Conservation (phyloP, 495 filamentous ascomycete genomes). For the Aspergillus homomorphus region DNA sequence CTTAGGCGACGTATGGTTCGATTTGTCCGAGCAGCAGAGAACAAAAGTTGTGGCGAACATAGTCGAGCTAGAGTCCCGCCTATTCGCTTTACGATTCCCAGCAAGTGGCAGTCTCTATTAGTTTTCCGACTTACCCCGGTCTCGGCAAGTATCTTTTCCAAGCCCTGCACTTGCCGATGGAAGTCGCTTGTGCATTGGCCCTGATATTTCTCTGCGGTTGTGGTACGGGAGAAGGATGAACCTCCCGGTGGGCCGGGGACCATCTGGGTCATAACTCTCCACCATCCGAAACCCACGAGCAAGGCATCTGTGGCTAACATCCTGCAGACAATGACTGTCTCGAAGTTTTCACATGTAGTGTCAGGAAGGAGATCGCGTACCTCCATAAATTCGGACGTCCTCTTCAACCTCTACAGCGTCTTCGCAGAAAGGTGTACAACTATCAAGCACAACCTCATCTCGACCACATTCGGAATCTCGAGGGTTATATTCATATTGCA, state of each 20-base stretch:
- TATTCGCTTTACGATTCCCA: conserved; percentile 30
- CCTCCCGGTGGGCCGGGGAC: conserved; percentile 18
- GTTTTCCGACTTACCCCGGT: neutral
- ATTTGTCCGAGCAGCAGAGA: conserved; percentile 25
- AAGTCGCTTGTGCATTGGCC: conserved; percentile 20
- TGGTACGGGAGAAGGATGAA: conserved; percentile 19
- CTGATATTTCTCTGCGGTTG: conserved; percentile 19
- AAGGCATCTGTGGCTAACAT: neutral
- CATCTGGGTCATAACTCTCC: too few species aligned
- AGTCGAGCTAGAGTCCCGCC: conserved; percentile 29
- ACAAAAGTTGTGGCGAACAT: conserved; percentile 31
- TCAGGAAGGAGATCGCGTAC: conserved; percentile 21
- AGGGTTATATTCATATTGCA: conserved; percentile 20
- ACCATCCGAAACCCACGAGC: too few species aligned
- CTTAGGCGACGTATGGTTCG: conserved; percentile 24
- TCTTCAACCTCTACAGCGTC: conserved; percentile 18
- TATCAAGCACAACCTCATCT: conserved; percentile 18
- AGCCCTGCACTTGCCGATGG: neutral
- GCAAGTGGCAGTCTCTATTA: conserved; percentile 37
- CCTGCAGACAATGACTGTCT: conserved; percentile 10
- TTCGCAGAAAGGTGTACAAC: conserved; percentile 17
- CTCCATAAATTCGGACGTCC: conserved; percentile 16
- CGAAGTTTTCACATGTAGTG: conserved; percentile 13
- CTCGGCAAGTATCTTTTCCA: neutral
- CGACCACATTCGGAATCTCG: conserved; percentile 12